Base-by-base conservation (phyloP, 441 rosid genomes). In the Pelargonium fulgidum region DNA sequence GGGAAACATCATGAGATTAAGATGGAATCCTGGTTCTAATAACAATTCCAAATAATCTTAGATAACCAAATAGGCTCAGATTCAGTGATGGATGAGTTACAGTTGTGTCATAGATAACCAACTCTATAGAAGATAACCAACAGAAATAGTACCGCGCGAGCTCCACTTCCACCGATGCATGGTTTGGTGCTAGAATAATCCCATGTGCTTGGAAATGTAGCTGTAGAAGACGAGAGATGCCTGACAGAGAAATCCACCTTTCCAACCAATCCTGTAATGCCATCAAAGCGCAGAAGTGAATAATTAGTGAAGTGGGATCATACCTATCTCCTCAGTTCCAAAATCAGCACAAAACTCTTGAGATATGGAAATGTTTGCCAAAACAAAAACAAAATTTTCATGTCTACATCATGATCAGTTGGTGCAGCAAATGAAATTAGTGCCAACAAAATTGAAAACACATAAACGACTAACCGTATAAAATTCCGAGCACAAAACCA, bases 191-290 rank as follows among this genome's bases (percentile, higher is more conserved):
- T 78, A 73, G 93, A 79, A 79, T 79, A 86, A 0, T 73, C 81
- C 94, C 96, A 92, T 0, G 76, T 65, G 80, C 83, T 83, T 5
- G 98, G 98, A 75, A 95, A 92, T 61, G 75, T 64, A 50, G 90
- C 75, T 14, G 95, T 84, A 58, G 81, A 68, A n/a, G 98, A 95
- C 58, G 99, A 79, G 50, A 95, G 86, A 77, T 95, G 99, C 83
- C 88, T 89, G 54, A 95, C 99, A 69, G 90, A 83, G 80, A 95
- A 95, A 76, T 95, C 99, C 70, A 92, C 99, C 87, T 87, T 90
- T 70, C 99, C 99, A 78, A 87, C 79, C 17, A 90, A 78, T 68
- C 95, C 99, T 95, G 77, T 73, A 42, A 81, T 9, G 54, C 56
- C 62, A 79, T 13, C 70, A 69, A 62, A 65, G 68, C 54, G 47